Evolutionary conservation across 352 stramenopile genomes (phyloP).

Genomic region (Poterioochromonas sp.): DNA sequence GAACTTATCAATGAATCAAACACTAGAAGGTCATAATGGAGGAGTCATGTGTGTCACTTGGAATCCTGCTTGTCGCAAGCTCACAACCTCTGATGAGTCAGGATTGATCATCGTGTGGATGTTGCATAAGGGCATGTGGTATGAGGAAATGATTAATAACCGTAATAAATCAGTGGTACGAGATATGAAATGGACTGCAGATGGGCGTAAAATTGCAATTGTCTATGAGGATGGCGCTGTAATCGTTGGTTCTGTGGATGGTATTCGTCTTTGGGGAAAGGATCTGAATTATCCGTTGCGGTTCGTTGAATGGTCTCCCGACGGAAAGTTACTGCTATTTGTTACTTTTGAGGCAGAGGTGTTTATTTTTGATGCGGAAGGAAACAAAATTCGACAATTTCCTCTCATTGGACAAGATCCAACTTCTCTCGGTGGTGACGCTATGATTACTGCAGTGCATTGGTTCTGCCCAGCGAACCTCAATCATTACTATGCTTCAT

Average conservation of each 20-base stretch:
- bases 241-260: slow-evolving; percentile 83
- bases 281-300: slow-evolving; percentile 77
- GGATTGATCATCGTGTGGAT: slow-evolving; percentile 91
- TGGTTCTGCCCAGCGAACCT: slow-evolving; percentile 48
- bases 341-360: slow-evolving; percentile 69
- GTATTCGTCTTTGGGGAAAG: slow-evolving; percentile 83
- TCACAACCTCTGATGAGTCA: slow-evolving; percentile 85
- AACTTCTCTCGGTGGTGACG: not conserved
- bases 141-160: slow-evolving; percentile 94
- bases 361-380: slow-evolving; percentile 43
- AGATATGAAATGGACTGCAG: slow-evolving; percentile 86
- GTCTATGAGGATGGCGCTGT: slow-evolving; percentile 84
- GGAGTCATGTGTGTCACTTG: slow-evolving; percentile 77
- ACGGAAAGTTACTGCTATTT: slow-evolving; percentile 73
- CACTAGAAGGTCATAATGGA: slow-evolving; percentile 78
- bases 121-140: slow-evolving; percentile 78
- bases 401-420: slow-evolving; percentile 21
- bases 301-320: slow-evolving; percentile 84
- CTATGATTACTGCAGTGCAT: slow-evolving; percentile 50
- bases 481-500: not conserved
- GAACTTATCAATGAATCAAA: slow-evolving; percentile 88
- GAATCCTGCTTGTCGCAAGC: slow-evolving; percentile 85
- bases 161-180: slow-evolving; percentile 81
- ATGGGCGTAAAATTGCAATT: slow-evolving; percentile 88
- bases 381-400: slow-evolving; percentile 39